Percentiles rank a stretch among this genome's conserved stretches.
phyloP scores from a whole-genome alignment of 2,329 filamentous ascomycete species.

The Xylariales sp. region DNA sequence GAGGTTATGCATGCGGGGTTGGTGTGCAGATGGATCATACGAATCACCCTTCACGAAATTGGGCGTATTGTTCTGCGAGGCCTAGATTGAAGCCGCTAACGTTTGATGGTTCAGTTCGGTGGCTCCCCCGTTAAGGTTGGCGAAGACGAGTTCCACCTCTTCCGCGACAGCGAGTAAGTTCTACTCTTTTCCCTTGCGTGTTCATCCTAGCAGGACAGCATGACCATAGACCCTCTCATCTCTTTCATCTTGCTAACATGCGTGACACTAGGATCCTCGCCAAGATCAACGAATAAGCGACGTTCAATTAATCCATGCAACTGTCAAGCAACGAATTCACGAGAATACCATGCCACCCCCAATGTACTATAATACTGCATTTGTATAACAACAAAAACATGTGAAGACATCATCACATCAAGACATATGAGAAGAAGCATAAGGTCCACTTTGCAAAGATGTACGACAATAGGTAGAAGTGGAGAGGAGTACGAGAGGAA shows the following conservation, averaged over 20 bases:
- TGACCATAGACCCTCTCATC: background rate
- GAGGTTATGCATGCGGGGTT: background rate
- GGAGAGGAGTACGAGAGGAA: conserved; percentile 8
- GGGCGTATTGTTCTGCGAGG: background rate
- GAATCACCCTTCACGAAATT: background rate
- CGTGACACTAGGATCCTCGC: conserved; percentile 79
- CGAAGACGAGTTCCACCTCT: conserved; percentile 95
- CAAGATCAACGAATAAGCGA: conserved; percentile 95
- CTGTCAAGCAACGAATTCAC: conserved; percentile 45
- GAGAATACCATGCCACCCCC: conserved; percentile 41
- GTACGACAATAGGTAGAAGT: conserved; percentile 22
- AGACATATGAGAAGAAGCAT: conserved; percentile 8
- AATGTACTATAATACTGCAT: conserved; percentile 38
- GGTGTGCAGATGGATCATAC: background rate
- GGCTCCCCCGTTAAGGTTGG: conserved; percentile 97
- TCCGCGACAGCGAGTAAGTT: conserved; percentile 97
- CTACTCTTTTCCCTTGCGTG: background rate
- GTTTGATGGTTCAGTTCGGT: conserved; percentile 73
- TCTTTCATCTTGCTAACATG: conserved; percentile 36
- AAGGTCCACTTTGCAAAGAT: conserved; percentile 27
- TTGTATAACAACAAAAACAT: conserved; percentile 38
- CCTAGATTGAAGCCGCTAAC: conserved; percentile 30
- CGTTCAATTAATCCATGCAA: conserved; percentile 41
- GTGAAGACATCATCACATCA: conserved; percentile 23
- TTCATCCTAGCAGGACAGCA: background rate